Base-by-base conservation (phyloP, 805 yeast genomes). In the Nakazawaea holstii region DNA sequence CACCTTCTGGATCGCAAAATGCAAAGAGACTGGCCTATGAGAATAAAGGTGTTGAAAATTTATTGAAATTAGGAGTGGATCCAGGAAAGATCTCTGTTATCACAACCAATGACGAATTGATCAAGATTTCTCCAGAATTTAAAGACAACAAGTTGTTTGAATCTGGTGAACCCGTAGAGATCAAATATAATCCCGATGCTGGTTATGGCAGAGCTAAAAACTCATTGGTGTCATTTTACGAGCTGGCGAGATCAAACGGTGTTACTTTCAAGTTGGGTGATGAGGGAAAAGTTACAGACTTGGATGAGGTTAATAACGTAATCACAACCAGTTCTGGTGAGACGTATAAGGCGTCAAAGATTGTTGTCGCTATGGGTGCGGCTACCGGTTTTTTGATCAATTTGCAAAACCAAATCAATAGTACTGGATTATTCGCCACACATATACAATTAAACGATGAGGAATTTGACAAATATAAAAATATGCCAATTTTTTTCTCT, bases 401-500 rank as follows among this genome's bases (percentile, higher is more conserved):
- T 46, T 52, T 62, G 43, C 49, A 56, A 6, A 45, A 50, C 10
- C 52, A 68, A 45, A 62, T 68, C 26, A 57, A 65, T 1, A 67
- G 76, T 1, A 57, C 67, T 1, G 76, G 76, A 1, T 46, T 61
- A 8, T 59, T 64, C 49, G 65, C 67, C 1, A 53, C 66, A 3
- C 76, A 72, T 49, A 59, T 73, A 3, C 59, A 64, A 39, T 52
- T 73, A 14, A 60, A 65, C 0, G 59, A 59, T 7, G 55, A 57
- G 32, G 76, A 73, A 49, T 70, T 54, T 49, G 57, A 56, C 26
- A 58, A 55, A 27, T 70, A 60, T 45, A 64, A 65, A 50, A 50
- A 58, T 41, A 61, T 72, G 14, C 79, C 78, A 1, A 60, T 73
- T 8, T 67, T 74, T 26, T 72, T 72, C 56, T 65, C 70, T 49